Evolutionary conservation across 768 basidiomycete genomes (phyloP).

Genomic region (Boletus edulis): DNA sequence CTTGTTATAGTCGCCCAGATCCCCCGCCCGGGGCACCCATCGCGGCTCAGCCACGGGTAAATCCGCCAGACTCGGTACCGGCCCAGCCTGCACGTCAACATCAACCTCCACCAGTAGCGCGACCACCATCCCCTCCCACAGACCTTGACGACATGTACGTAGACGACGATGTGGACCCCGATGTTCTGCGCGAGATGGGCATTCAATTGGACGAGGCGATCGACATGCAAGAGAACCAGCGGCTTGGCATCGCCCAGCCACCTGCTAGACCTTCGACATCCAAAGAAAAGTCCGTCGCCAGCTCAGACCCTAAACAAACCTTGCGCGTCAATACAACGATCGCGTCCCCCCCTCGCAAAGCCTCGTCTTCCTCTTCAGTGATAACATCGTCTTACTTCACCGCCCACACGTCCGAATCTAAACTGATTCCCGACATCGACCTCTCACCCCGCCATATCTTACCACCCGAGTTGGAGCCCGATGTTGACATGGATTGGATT

Average conservation of each 20-base stretch:
- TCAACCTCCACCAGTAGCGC: slow-evolving; percentile 7
- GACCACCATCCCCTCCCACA: slow-evolving; percentile 10
- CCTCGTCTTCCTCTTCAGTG: slow-evolving; percentile 1
- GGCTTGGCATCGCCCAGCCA: background rate
- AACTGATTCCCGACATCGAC: slow-evolving; percentile 24
- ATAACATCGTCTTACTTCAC: slow-evolving; percentile 23
- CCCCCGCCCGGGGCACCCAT: slow-evolving; percentile 15
- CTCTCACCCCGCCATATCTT: slow-evolving; percentile 30
- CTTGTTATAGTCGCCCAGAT: slow-evolving; percentile 23
- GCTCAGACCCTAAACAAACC: background rate
- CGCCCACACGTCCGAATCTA: slow-evolving; percentile 2
- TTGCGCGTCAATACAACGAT: background rate
- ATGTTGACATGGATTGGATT: slow-evolving; percentile 28
- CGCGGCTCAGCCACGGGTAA: slow-evolving; percentile 6
- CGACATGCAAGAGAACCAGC: slow-evolving; percentile 1
- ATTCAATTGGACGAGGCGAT: slow-evolving; percentile 16
- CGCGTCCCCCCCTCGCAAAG: slow-evolving; percentile 11
- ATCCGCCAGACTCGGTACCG: slow-evolving; percentile 14
- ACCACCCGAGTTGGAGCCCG: slow-evolving; percentile 14
- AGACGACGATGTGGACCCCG: slow-evolving; percentile 30
- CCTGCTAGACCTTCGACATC: slow-evolving; percentile 1
- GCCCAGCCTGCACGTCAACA: slow-evolving; percentile 14
- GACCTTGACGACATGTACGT: slow-evolving; percentile 22
- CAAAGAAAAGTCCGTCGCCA: background rate
- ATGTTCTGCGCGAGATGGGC: slow-evolving; percentile 24